Base-by-base conservation (phyloP, 2,329 filamentous ascomycete species). In the Diaporthe ilicicola region DNA sequence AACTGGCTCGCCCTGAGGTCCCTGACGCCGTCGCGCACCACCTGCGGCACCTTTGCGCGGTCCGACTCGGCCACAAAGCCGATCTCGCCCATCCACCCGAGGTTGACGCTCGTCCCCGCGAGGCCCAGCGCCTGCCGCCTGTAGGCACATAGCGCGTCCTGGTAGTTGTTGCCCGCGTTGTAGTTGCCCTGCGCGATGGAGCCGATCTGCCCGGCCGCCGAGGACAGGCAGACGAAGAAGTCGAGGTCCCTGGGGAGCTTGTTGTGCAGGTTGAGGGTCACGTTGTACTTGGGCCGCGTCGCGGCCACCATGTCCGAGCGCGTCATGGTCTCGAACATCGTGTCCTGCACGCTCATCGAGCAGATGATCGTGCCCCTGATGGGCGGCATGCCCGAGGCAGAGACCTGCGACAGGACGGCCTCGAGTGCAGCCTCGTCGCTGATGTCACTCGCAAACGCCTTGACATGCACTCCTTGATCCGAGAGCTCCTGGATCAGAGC, bases 181-280 rank as follows among this genome's bases (percentile, higher is more conserved):
- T 79, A 78, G 44, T 78, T 77, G 46, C 75, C 76, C 72, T 79
- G 77, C n/a, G 76, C 77, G 46, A 77, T 76, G 22, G 77, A 78
- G 15, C 77, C 77, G 34, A 79, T 76, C 64, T 77, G 75, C 1
- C 77, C 77, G 10, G 76, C 75, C 7, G 75, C 71, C 6, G 76
- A 78, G 3, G 77, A 78, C 37, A 78, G 71, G 10, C 73, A 74
- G 50, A 79, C 73, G 64, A 78, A 78, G 74, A 79, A 78, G 72
- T 79, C 77, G 34, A 78, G 75, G 37, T 78, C 74, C 56, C 74
- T 74, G n/a, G 77, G 76, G 42, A 78, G 67, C 55, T 74, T 72
- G 24, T 73, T 70, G 73, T 78, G 76, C 48, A 79, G 74, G 72
- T 78, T 77, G 59, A 68, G 75, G 8, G 76, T 77, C 39, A 77